Evolutionary conservation across 2,329 filamentous ascomycete species (phyloP).

Genomic region (Emericellopsis atlantica): DNA sequence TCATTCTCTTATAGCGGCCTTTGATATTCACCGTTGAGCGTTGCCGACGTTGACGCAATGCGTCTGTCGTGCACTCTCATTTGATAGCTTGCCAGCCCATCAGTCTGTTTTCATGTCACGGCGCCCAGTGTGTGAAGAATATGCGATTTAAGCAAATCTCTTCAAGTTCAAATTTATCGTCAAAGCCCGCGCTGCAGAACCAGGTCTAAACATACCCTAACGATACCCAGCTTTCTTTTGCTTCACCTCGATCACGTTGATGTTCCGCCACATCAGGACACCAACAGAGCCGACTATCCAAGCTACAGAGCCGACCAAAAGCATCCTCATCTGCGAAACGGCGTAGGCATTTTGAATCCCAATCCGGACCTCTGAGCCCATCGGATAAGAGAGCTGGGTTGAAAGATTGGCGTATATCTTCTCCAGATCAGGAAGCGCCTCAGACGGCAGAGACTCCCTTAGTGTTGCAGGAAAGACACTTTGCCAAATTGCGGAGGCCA

Average conservation of each 20-base stretch:
- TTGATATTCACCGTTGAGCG: too few species aligned
- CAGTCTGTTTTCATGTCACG: too few species aligned
- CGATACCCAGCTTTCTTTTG: too few species aligned
- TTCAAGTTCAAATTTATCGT: too few species aligned
- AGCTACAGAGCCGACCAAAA: slow-evolving; percentile 9
- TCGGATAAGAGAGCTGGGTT: slow-evolving; percentile 38
- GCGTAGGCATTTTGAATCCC: slow-evolving; percentile 50
- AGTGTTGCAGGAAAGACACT: slow-evolving; percentile 42
- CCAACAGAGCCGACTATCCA: slow-evolving; percentile 18
- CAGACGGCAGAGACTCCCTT: slow-evolving; percentile 29
- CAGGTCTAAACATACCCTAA: too few species aligned
- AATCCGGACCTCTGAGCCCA: slow-evolving; percentile 33
- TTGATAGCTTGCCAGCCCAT: too few species aligned
- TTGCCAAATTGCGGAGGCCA: slow-evolving; percentile 54
- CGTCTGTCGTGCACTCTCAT: too few species aligned
- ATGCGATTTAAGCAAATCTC: too few species aligned
- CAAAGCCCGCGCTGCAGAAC: too few species aligned
- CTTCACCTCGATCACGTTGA: slow-evolving; percentile 32
- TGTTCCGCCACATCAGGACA: slow-evolving; percentile 32
- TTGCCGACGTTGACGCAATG: too few species aligned
- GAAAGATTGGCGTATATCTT: slow-evolving; percentile 35
- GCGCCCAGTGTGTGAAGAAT: too few species aligned
- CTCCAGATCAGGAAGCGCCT: slow-evolving; percentile 15
- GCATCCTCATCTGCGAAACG: slow-evolving; percentile 36
- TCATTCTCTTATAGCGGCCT: too few species aligned